Conservation (phyloP, 805 yeast species). For the Ogataea glucozyma region DNA sequence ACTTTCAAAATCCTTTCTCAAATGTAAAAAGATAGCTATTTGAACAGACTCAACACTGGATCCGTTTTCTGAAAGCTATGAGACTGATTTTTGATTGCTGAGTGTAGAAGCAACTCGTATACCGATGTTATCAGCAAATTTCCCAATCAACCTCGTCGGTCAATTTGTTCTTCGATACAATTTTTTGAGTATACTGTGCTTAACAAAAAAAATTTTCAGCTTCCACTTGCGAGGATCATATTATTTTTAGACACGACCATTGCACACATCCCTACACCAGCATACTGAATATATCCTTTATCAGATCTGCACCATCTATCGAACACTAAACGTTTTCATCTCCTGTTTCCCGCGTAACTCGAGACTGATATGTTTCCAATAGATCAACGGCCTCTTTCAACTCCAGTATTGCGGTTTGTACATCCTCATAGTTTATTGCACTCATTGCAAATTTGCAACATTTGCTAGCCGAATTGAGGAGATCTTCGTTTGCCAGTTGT, state of each 20-base stretch:
- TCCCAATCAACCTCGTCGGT: not conserved
- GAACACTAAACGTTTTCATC: not conserved
- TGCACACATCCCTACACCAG: slow-evolving; percentile 6
- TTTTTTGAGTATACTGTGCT: slow-evolving; percentile 1
- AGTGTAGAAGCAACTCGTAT: too few species aligned
- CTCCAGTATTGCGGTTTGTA: slow-evolving; percentile 61
- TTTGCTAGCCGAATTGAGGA: slow-evolving; percentile 50
- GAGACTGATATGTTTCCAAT: slow-evolving; percentile 10
- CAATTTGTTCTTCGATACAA: not conserved
- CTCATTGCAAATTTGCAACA: slow-evolving; percentile 73
- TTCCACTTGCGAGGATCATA: not conserved
- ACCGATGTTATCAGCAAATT: too few species aligned
- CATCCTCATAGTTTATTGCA: slow-evolving; percentile 70
- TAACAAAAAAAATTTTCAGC: slow-evolving; percentile 10
- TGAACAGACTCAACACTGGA: too few species aligned
- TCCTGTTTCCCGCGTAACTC: slow-evolving; percentile 5
- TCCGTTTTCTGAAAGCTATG: too few species aligned
- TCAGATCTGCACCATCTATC: not conserved
- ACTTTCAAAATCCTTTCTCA: slow-evolving; percentile 9
- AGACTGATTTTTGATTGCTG: too few species aligned
- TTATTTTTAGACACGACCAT: not conserved
- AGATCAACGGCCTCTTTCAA: slow-evolving; percentile 47
- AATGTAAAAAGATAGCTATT: too few species aligned
- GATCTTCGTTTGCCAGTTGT: slow-evolving; percentile 32
- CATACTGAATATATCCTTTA: not conserved